Percentiles rank a stretch among this genome's conserved stretches.
Evolutionary conservation across 352 stramenopile species (phyloP).

Genomic region (Pythium chondricola): DNA sequence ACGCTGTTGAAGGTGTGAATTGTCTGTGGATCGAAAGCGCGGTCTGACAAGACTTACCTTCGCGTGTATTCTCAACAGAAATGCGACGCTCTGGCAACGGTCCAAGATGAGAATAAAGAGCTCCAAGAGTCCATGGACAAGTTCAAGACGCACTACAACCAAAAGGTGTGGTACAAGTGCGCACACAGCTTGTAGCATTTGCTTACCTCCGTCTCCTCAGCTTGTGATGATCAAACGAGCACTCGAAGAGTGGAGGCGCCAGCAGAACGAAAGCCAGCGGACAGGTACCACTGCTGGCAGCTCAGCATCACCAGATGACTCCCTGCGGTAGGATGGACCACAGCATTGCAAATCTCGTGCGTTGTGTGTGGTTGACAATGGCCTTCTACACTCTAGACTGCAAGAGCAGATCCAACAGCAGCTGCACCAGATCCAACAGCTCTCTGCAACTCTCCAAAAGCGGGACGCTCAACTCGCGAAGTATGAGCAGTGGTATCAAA

Average conservation of each 20-base stretch:
- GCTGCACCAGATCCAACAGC: slow-evolving; percentile 49
- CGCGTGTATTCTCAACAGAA: slow-evolving; percentile 31
- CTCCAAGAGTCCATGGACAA: slow-evolving; percentile 78
- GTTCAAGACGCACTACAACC: slow-evolving; percentile 84
- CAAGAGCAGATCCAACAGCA: slow-evolving; percentile 46
- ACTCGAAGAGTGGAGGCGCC: slow-evolving; percentile 83
- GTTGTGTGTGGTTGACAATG: no score
- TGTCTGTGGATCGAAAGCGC: neutral
- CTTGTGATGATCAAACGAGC: slow-evolving; percentile 86
- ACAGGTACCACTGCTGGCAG: neutral
- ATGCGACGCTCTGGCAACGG: slow-evolving; percentile 64
- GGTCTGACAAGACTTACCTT: neutral
- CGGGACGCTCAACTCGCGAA: slow-evolving; percentile 71
- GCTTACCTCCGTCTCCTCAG: no score
- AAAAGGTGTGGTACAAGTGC: no score
- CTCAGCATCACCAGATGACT: neutral
- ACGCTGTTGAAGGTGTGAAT: slow-evolving; percentile 67
- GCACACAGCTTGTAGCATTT: no score
- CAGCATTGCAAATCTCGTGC: neutral
- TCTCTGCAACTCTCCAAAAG: slow-evolving; percentile 37
- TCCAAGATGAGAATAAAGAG: slow-evolving; percentile 70
- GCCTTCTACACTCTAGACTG: no score
- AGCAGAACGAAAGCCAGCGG: slow-evolving; percentile 29
- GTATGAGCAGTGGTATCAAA: slow-evolving; percentile 86
- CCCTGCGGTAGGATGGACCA: neutral